phyloP scores from a whole-genome alignment of 192 early-diverging fungal genomes.

The Rhizophagus clarus region DNA sequence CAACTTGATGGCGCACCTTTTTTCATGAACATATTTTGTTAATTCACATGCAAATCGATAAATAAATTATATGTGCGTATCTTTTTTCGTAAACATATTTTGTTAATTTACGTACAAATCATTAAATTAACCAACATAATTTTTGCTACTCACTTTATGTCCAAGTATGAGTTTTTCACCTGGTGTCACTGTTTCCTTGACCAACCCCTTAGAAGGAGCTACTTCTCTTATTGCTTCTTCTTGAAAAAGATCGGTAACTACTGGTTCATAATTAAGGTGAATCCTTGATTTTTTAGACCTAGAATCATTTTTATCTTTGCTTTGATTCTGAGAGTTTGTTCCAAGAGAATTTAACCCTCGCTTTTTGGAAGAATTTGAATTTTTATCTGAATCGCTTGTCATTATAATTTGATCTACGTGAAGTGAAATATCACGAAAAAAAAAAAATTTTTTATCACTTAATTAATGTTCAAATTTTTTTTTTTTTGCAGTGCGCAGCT shows the following conservation, averaged over 20 bases:
- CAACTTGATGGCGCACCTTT: constrained; percentile 93
- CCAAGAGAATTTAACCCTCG: neutral
- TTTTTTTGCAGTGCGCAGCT: neutral
- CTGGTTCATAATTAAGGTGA: neutral
- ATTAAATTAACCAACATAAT: neutral
- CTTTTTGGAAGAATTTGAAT: neutral
- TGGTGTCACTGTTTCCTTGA: neutral
- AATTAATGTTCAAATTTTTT: neutral
- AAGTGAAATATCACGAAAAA: no score
- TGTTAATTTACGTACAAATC: neutral
- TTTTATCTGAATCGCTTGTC: neutral
- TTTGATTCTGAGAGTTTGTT: neutral
- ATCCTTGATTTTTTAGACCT: neutral
- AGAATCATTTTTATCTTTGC: neutral
- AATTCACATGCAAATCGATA: neutral
- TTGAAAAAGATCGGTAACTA: constrained; percentile 35
- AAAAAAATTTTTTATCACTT: no score
- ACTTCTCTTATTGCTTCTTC: constrained; percentile 32
- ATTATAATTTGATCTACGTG: neutral
- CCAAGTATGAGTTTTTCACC: constrained; percentile 25
- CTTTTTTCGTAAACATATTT: neutral
- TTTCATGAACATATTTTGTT: neutral
- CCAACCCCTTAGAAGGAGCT: constrained; percentile 25
- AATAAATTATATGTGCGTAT: neutral
- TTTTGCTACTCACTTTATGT: constrained; percentile 29